Percentiles rank a stretch among this genome's conserved stretches.
Evolutionary conservation across 805 yeast species (phyloP).

Genomic region (Dipodascus albidus): DNA sequence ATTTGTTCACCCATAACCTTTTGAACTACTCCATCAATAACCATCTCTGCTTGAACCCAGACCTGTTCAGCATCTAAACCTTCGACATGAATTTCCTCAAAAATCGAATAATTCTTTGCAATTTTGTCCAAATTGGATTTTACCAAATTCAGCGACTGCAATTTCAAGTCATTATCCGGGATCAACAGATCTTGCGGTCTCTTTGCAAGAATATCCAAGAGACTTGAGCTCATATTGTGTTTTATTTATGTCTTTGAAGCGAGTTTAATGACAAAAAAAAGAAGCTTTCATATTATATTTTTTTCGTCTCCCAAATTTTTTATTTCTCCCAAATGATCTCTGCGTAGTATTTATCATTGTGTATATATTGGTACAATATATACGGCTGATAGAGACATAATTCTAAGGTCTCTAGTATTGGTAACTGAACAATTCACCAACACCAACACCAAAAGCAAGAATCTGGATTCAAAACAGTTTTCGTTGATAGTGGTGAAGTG

Average conservation of each 20-base stretch:
- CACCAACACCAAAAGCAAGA: too few relatives aligned
- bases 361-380: neutral
- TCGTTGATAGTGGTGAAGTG: too few relatives aligned
- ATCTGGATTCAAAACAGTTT: too few relatives aligned
- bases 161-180: conserved; percentile 12
- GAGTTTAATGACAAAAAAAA: neutral
- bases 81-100: conserved; percentile 73
- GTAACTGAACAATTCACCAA: too few relatives aligned
- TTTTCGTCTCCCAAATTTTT: neutral
- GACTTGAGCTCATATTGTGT: neutral
- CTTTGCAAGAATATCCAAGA: conserved; percentile 8
- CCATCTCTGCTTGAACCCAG: conserved; percentile 85
- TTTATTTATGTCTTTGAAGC: neutral
- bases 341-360: neutral
- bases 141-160: conserved; percentile 20
- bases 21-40: conserved; percentile 68
- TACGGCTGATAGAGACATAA: neutral
- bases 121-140: conserved; percentile 51
- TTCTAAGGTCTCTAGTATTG: neutral
- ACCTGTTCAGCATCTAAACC: conserved; percentile 87
- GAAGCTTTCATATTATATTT: neutral
- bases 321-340: neutral
- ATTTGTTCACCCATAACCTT: conserved; percentile 45
- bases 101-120: conserved; percentile 40
- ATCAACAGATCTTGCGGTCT: conserved; percentile 20